phyloP scores from a whole-genome alignment of 495 filamentous ascomycete genomes.

The Trichocladium uniseriatum region DNA sequence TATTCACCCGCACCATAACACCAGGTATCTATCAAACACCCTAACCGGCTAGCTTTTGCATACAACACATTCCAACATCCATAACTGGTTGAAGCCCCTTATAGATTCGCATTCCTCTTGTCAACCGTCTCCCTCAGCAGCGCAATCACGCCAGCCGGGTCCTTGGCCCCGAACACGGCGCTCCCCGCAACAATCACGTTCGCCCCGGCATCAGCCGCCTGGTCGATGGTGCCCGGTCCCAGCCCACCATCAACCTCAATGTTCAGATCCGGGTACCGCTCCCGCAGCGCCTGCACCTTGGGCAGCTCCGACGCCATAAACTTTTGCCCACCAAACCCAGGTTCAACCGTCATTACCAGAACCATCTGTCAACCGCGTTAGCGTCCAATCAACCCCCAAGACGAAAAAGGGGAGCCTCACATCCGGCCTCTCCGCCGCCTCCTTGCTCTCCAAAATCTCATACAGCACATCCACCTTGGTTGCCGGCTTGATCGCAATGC shows the following conservation, averaged over 20 bases:
- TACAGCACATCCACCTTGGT: slow-evolving; percentile 85
- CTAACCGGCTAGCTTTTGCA: neutral
- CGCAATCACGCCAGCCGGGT: slow-evolving; percentile 75
- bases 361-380: slow-evolving; percentile 61
- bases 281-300: slow-evolving; percentile 76
- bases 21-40: slow-evolving; percentile 2
- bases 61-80: neutral
- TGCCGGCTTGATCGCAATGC: slow-evolving; percentile 90
- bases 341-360: slow-evolving; percentile 96
- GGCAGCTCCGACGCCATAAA: slow-evolving; percentile 95
- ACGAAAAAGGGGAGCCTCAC: slow-evolving; percentile 42
- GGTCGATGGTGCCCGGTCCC: slow-evolving; percentile 79
- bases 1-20: neutral
- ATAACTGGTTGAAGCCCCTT: neutral
- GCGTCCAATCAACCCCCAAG: neutral
- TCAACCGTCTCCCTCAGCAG: slow-evolving; percentile 74
- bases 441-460: slow-evolving; percentile 66
- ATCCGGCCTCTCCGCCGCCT: slow-evolving; percentile 74
- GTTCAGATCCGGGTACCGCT: slow-evolving; percentile 80
- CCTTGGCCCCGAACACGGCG: slow-evolving; percentile 86
- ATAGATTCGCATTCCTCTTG: slow-evolving; percentile 35
- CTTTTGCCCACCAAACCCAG: slow-evolving; percentile 95
- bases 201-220: slow-evolving; percentile 89
- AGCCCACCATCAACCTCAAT: slow-evolving; percentile 97
- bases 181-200: slow-evolving; percentile 99